These are phyloP conservation scores for Senna tora DNA, from an alignment of 306 rosid genomes.

Conservation along the genomic window DNA sequence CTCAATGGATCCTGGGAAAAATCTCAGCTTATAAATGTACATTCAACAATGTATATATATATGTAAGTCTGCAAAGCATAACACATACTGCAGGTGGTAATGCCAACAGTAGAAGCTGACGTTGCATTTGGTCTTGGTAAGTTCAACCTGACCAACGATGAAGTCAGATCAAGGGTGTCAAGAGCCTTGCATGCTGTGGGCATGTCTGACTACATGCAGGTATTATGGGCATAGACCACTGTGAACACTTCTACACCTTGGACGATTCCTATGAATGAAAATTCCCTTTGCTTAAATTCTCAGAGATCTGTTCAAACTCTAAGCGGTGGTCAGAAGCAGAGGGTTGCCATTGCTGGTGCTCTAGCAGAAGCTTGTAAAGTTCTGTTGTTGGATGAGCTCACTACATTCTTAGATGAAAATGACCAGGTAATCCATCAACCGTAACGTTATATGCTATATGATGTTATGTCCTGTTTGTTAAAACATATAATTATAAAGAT, in stretches of 20 bases:
- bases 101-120: constrained; percentile 88
- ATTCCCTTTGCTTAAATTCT: constrained; percentile 36
- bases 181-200: constrained; percentile 72
- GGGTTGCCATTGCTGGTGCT: constrained; percentile 93
- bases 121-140: constrained; percentile 93
- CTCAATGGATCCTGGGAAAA: not conserved
- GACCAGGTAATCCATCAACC: constrained; percentile 66
- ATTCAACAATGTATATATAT: not conserved
- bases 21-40: constrained; percentile 13
- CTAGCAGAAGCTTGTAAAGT: constrained; percentile 88
- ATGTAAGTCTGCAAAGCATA: constrained; percentile 17
- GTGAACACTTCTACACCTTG: constrained; percentile 20
- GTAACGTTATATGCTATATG: constrained; percentile 8
- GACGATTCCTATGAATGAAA: constrained; percentile 7
- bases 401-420: constrained; percentile 80
- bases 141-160: constrained; percentile 58
- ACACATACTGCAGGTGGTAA: constrained; percentile 64
- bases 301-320: constrained; percentile 90
- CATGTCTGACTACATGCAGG: constrained; percentile 74
- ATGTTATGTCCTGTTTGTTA: not conserved
- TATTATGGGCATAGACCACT: constrained; percentile 31
- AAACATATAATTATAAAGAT: constrained; percentile 2
- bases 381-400: constrained; percentile 80
- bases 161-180: constrained; percentile 72
- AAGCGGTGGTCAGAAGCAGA: constrained; percentile 93